phyloP scores from a whole-genome alignment of 169 alveolate species.

The Cryptosporidium sp. region DNA sequence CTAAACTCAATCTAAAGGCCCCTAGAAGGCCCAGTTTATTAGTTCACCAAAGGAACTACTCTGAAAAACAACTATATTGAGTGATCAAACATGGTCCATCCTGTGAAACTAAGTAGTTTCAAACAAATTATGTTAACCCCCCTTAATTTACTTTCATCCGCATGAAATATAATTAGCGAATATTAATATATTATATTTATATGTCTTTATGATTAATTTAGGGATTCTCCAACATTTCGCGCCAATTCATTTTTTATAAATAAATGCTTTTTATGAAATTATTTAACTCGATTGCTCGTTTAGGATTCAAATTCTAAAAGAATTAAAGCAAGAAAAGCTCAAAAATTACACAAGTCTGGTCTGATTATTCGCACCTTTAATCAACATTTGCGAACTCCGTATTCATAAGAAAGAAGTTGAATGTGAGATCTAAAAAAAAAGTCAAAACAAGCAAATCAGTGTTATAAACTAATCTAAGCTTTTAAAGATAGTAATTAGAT shows the following conservation, averaged over 20 bases:
- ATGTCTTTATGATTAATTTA: no score
- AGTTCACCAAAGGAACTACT: neutral
- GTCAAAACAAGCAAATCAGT: neutral
- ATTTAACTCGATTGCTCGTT: neutral
- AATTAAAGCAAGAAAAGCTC: neutral
- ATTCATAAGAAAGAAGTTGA: neutral
- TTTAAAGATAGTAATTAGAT: neutral
- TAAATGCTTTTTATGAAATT: neutral
- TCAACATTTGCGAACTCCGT: neutral
- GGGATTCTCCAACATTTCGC: neutral
- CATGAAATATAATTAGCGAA: no score
- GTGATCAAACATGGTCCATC: neutral
- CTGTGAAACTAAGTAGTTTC: neutral
- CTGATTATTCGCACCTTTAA: neutral
- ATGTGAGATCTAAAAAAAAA: neutral
- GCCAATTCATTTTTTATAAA: neutral
- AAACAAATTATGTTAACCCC: neutral
- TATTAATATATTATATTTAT: no score
- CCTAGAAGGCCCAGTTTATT: slow-evolving; percentile 65
- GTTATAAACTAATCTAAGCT: neutral
- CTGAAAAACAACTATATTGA: neutral
- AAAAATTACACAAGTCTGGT: neutral
- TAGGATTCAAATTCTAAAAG: neutral
- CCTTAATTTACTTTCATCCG: neutral
- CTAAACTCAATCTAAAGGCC: slow-evolving; percentile 32